phyloP scores from a whole-genome alignment of 2,329 filamentous ascomycete genomes.

The Moelleriella libera region DNA sequence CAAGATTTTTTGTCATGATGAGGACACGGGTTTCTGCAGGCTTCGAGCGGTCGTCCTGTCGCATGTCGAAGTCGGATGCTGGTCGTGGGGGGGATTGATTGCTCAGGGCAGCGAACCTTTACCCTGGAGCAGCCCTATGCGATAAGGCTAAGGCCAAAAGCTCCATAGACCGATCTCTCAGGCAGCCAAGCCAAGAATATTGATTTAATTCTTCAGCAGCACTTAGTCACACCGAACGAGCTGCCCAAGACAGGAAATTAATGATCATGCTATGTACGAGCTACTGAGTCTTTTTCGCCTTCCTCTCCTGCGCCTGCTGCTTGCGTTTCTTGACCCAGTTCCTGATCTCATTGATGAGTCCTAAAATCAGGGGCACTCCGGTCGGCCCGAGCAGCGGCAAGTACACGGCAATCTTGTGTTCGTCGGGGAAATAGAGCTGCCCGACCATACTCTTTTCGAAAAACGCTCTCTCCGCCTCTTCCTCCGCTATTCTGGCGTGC shows the following conservation, averaged over 20 bases:
- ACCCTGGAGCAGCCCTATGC: too few species aligned
- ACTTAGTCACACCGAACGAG: too few species aligned
- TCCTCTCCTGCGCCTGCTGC: constrained; percentile 25
- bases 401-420: constrained; percentile 96
- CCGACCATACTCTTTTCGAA: constrained; percentile 99
- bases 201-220: too few species aligned
- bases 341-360: constrained; percentile 67
- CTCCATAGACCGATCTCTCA: too few species aligned
- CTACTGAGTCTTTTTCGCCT: constrained; percentile 22
- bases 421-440: constrained; percentile 95
- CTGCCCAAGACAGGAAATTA: too few species aligned
- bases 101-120: too few species aligned
- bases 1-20: neutral
- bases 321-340: constrained; percentile 36
- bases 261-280: neutral
- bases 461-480: constrained; percentile 83
- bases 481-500: constrained; percentile 73
- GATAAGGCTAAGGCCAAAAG: too few species aligned
- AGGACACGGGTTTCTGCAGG: too few species aligned
- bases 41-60: neutral
- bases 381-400: constrained; percentile 81
- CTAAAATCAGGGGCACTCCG: constrained; percentile 78
- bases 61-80: neutral
- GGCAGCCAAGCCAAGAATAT: too few species aligned
- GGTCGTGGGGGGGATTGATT: too few species aligned